Evolutionary conservation across 192 early-diverging fungal species (phyloP).

Genomic region (Backusella macrospora): DNA sequence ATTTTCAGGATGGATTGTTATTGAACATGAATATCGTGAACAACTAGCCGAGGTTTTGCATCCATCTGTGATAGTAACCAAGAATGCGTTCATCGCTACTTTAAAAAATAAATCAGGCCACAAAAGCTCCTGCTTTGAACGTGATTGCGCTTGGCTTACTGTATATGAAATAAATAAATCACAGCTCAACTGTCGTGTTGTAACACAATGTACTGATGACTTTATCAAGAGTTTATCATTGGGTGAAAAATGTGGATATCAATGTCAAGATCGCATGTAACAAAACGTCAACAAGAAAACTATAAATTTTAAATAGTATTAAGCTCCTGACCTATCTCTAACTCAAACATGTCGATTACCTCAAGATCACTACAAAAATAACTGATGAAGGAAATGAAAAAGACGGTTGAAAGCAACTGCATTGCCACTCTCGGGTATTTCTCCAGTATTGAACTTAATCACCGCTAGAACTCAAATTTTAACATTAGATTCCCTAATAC

Average conservation of each 20-base stretch:
- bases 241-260: constrained; percentile 34
- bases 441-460: no score
- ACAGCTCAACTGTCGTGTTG: constrained; percentile 21
- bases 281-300: constrained; percentile 5
- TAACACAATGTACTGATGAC: constrained; percentile 36
- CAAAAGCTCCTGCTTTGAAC: constrained; percentile 27
- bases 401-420: no score
- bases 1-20: constrained; percentile 24
- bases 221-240: constrained; percentile 38
- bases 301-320: neutral
- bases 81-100: neutral
- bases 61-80: neutral
- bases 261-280: constrained; percentile 38
- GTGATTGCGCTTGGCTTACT: constrained; percentile 24
- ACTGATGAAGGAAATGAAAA: neutral
- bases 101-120: neutral
- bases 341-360: constrained; percentile 6
- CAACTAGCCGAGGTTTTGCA: neutral
- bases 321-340: constrained; percentile 16
- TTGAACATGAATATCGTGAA: constrained; percentile 12
- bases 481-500: no score
- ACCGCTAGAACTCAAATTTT: no score
- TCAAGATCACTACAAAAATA: constrained; percentile 15
- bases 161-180: neutral
- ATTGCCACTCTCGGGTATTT: no score